Evolutionary conservation across 2,329 filamentous ascomycete species (phyloP), one percentile per base, ranked within the genome.

Genomic region (Colletotrichum theobromicola): DNA sequence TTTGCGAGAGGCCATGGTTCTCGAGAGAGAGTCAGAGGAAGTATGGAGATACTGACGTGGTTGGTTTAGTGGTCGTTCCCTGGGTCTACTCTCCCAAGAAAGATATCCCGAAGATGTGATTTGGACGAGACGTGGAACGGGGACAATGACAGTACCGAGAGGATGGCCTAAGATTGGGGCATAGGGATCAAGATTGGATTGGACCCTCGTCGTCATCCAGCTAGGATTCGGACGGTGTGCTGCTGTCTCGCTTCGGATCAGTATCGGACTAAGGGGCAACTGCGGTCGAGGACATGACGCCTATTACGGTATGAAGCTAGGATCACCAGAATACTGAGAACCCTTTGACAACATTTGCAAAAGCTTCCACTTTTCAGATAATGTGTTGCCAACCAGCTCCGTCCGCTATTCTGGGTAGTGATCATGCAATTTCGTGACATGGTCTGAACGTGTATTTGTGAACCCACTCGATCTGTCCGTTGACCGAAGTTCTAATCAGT

Each of bases 141-240:
- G 10, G 42, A 7, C 42, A n/a, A 0, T 10, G 18, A 46, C 42
- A 2, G 42, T 46, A 3, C n/a, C 42, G 13, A 46, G 18, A 46
- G 42, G 21, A 46, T 7, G 18, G 3, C 0, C 18, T 46, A n/a
- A 46, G 42, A 3, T 46, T 0, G 3, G 21, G 0, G 16, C 37
- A 46, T 7, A 3, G 18, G 42, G 0, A 46, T 12, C 42, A 46
- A 46, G 1, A 46, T 21, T 46, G 2, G 7, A 18, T 7, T 7
- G n/a, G 42, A 46, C n/a, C 21, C 42, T 46, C 12, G 1, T 46
- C 13, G 2, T 46, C 42, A 10, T 46, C 21, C 42, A 46, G 42
- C 42, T 13, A n/a, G 42, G 3, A 13, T 46, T 46, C 7, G 18
- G 37, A 18, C 18, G 18, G 42, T 12, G 42, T 46, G 42, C 42